Base-by-base conservation (phyloP, 2,329 filamentous ascomycete genomes). In the Chaetothyriales sp. region DNA sequence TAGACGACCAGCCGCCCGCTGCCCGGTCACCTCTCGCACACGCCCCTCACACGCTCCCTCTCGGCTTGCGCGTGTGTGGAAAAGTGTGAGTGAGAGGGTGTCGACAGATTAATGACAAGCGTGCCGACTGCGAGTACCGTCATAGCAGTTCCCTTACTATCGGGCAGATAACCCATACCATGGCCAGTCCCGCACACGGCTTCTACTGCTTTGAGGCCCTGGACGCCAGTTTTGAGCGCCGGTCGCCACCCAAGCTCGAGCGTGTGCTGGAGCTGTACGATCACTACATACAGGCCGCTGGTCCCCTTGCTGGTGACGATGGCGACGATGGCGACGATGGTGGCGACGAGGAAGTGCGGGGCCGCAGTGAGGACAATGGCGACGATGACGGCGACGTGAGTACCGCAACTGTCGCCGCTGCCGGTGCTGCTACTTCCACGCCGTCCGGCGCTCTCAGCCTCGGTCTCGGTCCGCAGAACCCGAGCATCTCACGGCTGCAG, bases 121-220 rank as follows among this genome's bases (percentile, higher is more conserved):
- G 22, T 25, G 22, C 22, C 6, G 22, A 25, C 22, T 6, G 28
- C 28, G 8, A 32, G 4, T 46, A 45, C 18, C 45, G 9, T 19
- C 44, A 20, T n/a, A 9, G 26, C 12, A 18, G 19, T 18, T 18
- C 44, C 6, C 32, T 43, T 43, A 12, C 46, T 45, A 15, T 9
- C 10, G n/a, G 15, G n/a, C n/a, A n/a, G n/a, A n/a, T n/a, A n/a
- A 22, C 20, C 28, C n/a, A 44, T 15, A 20, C 46, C 42, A 96
- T 96, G 90, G 90, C 92, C 47, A 83, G 84, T 51, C 70, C 78
- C 61, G 83, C 82, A 53, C 90, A 96, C 69, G 95, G 89, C 68
- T 80, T 90, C 62, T 89, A 83, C 68, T 95, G 89, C 73, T 96
- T 98, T 73, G 92, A 98, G 69, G 75, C 76, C 43, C 80, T 98